Evolutionary conservation across 257 asterid genomes (phyloP).

Genomic region (Salvia miltiorrhiza): DNA sequence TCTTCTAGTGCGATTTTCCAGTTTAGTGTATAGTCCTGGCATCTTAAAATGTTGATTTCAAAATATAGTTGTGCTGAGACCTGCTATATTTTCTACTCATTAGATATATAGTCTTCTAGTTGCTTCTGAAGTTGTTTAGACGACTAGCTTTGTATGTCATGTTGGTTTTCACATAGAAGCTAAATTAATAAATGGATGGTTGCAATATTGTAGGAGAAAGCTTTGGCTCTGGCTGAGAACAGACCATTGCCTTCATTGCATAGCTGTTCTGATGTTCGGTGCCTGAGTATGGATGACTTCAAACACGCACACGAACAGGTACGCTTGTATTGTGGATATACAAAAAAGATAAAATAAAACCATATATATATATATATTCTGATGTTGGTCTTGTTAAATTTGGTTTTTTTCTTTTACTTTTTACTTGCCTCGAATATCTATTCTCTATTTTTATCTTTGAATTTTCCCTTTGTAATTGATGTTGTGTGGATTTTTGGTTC

Average conservation of each 20-base stretch:
- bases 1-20: too few relatives aligned
- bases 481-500: too few relatives aligned
- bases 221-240: constrained; percentile 59
- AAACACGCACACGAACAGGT: constrained; percentile 89
- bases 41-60: not conserved
- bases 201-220: constrained; percentile 49
- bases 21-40: too few relatives aligned
- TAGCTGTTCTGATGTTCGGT: constrained; percentile 59
- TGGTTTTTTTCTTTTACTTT: not conserved
- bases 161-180: not conserved
- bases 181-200: not conserved
- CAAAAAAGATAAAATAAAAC: not conserved
- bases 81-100: not conserved
- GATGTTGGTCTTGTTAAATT: not conserved
- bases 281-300: constrained; percentile 65
- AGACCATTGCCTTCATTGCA: constrained; percentile 61
- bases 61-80: not conserved
- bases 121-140: not conserved
- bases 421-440: too few relatives aligned
- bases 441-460: too few relatives aligned
- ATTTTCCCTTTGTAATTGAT: too few relatives aligned
- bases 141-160: not conserved
- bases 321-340: not conserved
- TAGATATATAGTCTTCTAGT: not conserved
- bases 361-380: not conserved